A percentile compares a stretch with the other conserved stretches of the same genome.
Conservation (phyloP, 805 yeast species). For the Brettanomyces custersianus region DNA sequence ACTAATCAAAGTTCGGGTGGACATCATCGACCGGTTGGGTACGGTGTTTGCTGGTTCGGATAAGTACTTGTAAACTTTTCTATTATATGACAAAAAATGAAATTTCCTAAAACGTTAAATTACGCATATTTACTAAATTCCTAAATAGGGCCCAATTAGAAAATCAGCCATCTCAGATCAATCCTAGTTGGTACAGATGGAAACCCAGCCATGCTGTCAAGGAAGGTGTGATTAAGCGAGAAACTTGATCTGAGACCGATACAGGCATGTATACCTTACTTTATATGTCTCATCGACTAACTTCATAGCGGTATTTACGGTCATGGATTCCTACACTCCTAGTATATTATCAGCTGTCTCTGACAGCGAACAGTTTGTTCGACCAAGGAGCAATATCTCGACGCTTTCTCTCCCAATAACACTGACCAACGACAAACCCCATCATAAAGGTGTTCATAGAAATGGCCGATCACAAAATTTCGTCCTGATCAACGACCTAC, state of each 20-base stretch:
- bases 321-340: too few species aligned
- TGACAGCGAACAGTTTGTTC: background rate
- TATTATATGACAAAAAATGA: background rate
- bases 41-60: conserved; percentile 2
- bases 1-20: conserved; percentile 1
- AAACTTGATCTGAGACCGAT: too few species aligned
- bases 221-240: too few species aligned
- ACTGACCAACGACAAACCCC: too few species aligned
- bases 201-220: too few species aligned
- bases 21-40: conserved; percentile 2
- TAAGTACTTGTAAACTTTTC: background rate
- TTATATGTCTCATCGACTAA: too few species aligned
- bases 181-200: too few species aligned
- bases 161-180: too few species aligned
- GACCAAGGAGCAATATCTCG: background rate
- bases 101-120: conserved; percentile 1
- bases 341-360: background rate
- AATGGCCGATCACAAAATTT: conserved; percentile 8
- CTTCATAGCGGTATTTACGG: too few species aligned
- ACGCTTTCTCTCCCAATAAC: conserved; percentile 1
- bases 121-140: conserved; percentile 1
- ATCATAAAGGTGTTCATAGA: background rate
- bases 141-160: background rate
- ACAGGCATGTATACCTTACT: too few species aligned
- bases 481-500: conserved; percentile 19